A percentile compares a stretch with the other conserved stretches of the same genome.
Evolutionary conservation across 129 eudicot species (phyloP).

Genomic region (Artemisia annua): DNA sequence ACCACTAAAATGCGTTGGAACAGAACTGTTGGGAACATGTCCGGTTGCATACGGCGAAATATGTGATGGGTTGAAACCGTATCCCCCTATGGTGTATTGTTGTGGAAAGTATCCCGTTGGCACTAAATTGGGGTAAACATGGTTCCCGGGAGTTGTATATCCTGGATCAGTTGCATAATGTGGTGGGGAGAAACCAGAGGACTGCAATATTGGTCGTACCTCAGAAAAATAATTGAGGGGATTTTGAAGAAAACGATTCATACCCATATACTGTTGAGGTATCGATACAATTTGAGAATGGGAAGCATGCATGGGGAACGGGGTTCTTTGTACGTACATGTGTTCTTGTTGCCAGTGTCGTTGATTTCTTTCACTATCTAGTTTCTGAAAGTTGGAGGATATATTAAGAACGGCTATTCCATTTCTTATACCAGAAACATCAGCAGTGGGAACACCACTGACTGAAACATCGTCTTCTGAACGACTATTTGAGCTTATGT

Average conservation of each 20-base stretch:
- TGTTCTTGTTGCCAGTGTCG: no score
- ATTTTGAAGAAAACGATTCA: constrained; percentile 41
- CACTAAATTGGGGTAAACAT: constrained; percentile 31
- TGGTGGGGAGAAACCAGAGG: constrained; percentile 36
- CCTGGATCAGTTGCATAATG: constrained; percentile 36
- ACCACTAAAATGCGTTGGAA: constrained; percentile 41
- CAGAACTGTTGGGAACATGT: constrained; percentile 37
- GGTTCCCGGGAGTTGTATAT: constrained; percentile 33
- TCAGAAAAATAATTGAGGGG: constrained; percentile 38
- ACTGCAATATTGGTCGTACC: constrained; percentile 18
- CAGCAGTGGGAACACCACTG: constrained; percentile 23
- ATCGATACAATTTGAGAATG: constrained; percentile 32
- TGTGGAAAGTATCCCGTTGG: constrained; percentile 51
- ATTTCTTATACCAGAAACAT: constrained; percentile 32
- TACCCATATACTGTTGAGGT: constrained; percentile 29
- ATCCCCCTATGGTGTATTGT: constrained; percentile 49
- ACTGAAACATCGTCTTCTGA: constrained; percentile 29
- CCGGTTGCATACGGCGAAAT: constrained; percentile 50
- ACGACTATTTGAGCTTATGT: constrained; percentile 21
- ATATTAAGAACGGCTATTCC: constrained; percentile 25
- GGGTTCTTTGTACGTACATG: background rate
- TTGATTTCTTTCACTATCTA: constrained; percentile 25
- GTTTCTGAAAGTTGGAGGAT: constrained; percentile 34
- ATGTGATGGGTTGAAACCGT: constrained; percentile 35
- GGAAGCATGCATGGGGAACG: constrained; percentile 25